Evolutionary conservation across 257 asterid genomes (phyloP).

Genomic region (Cruciata laevipes): DNA sequence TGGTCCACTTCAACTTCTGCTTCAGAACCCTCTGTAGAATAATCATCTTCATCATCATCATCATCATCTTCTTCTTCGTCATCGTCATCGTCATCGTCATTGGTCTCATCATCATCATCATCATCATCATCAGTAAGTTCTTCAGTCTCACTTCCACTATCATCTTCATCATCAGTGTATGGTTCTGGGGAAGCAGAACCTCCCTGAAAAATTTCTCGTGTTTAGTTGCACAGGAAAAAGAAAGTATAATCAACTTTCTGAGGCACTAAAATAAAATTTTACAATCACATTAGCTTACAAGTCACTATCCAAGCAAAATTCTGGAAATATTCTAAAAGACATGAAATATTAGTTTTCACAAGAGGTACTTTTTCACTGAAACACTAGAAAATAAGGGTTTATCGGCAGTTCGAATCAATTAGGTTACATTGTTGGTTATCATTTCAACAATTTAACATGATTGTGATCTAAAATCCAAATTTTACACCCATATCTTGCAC

Average conservation of each 20-base stretch:
- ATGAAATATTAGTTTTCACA: not conserved
- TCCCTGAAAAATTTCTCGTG: conserved; percentile 44
- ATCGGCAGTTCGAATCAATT: no score
- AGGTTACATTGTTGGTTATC: no score
- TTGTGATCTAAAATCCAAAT: no score
- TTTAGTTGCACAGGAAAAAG: conserved; percentile 5
- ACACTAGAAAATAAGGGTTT: no score
- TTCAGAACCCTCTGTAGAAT: conserved; percentile 44
- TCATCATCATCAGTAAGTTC: conserved; percentile 86
- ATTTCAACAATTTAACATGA: no score
- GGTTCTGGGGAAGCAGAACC: conserved; percentile 65
- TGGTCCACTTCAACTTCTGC: conserved; percentile 44
- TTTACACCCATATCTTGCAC: no score
- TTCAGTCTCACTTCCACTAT: conserved; percentile 74
- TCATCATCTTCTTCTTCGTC: not conserved
- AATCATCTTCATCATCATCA: conserved; percentile 38
- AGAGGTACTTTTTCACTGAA: no score
- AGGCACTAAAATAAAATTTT: not conserved
- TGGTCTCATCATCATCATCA: conserved; percentile 39
- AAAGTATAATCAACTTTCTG: not conserved
- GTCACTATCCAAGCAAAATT: not conserved
- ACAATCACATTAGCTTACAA: not conserved
- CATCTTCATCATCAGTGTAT: conserved; percentile 86
- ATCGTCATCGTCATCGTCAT: conserved; percentile 39
- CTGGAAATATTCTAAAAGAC: not conserved